Conservation (phyloP, 2,329 filamentous ascomycete genomes). For the Fusarium robinianum region DNA sequence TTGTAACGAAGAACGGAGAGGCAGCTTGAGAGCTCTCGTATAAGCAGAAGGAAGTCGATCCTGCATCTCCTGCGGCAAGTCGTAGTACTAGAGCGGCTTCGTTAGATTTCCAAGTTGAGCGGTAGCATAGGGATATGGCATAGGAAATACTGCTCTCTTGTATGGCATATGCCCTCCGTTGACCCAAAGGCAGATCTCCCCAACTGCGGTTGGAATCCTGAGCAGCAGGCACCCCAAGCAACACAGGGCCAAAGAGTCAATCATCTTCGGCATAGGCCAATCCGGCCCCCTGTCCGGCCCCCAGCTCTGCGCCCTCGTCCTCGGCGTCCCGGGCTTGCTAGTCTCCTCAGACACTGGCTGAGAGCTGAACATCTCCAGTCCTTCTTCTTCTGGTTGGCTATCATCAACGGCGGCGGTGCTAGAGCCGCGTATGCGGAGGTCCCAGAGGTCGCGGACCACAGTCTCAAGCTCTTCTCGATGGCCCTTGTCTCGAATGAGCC, state of each 20-base stretch:
- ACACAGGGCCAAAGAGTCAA: slow-evolving; percentile 77
- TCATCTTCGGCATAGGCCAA: slow-evolving; percentile 66
- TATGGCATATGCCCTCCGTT: slow-evolving; percentile 72
- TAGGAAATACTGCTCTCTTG: slow-evolving; percentile 65
- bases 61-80: slow-evolving; percentile 67
- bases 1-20: slow-evolving; percentile 47
- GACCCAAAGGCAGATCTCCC: slow-evolving; percentile 73
- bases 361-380: slow-evolving; percentile 47
- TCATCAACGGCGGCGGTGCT: slow-evolving; percentile 43
- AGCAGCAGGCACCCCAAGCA: slow-evolving; percentile 80
- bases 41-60: slow-evolving; percentile 66
- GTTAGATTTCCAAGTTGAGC: not conserved
- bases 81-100: slow-evolving; percentile 50
- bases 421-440: slow-evolving; percentile 62
- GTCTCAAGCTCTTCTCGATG: slow-evolving; percentile 76
- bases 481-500: slow-evolving; percentile 68
- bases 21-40: slow-evolving; percentile 61
- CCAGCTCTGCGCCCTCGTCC: slow-evolving; percentile 49
- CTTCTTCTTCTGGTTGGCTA: slow-evolving; percentile 32
- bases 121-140: not conserved
- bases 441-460: slow-evolving; percentile 84
- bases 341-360: slow-evolving; percentile 38
- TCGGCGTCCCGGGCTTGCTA: slow-evolving; percentile 24
- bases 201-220: slow-evolving; percentile 74
- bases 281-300: slow-evolving; percentile 48